Conservation (phyloP, 495 filamentous ascomycete species). For the Podospora australis region DNA sequence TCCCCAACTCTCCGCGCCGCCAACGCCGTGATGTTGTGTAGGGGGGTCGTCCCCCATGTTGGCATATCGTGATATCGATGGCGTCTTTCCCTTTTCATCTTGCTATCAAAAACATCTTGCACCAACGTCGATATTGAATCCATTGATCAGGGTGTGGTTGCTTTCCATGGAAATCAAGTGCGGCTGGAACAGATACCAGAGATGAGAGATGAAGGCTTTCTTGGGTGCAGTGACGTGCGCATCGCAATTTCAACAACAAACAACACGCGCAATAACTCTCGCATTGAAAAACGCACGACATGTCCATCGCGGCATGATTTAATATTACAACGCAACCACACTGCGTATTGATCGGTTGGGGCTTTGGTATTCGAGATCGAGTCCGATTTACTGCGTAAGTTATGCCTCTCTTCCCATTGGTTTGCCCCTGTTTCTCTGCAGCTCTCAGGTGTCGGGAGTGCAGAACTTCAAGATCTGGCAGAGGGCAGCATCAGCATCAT, state of each 20-base stretch:
- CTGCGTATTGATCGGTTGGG: background rate
- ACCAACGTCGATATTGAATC: background rate
- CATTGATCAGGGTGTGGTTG: background rate
- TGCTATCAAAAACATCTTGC: too few species aligned
- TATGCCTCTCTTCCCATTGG: background rate
- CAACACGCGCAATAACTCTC: background rate
- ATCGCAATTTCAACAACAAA: constrained; percentile 10
- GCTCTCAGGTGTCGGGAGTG: too few species aligned
- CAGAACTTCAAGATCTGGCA: constrained; percentile 2
- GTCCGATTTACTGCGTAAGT: background rate
- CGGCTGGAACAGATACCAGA: background rate
- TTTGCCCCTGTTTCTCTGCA: background rate
- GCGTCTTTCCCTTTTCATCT: constrained; percentile 1
- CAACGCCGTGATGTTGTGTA: constrained; percentile 8
- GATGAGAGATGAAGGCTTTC: too few species aligned
- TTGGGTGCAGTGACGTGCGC: background rate
- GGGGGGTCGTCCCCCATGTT: constrained; percentile 8
- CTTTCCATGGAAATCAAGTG: too few species aligned
- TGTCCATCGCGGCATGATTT: background rate
- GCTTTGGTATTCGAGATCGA: background rate
- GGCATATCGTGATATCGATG: constrained; percentile 1
- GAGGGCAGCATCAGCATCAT: background rate
- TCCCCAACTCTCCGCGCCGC: background rate
- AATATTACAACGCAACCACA: background rate
- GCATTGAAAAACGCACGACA: background rate